These are phyloP conservation scores for Ustilago bromivora DNA, from an alignment of 1,284 basidiomycete genomes.

Conservation along the genomic window DNA sequence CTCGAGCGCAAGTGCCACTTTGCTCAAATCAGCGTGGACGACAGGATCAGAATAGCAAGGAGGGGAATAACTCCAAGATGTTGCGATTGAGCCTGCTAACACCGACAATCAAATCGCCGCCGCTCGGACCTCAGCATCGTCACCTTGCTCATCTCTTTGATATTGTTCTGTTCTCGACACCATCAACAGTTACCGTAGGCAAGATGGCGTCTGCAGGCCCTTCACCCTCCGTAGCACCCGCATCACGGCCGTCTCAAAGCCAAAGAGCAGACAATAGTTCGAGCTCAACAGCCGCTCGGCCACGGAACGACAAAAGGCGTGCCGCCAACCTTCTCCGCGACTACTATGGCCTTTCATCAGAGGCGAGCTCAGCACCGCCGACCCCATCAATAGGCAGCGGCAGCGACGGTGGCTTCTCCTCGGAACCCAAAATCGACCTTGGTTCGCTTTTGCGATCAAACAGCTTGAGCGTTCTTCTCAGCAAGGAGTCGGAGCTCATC, in stretches of 20 bases:
- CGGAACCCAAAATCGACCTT: conserved; percentile 28
- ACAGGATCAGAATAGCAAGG: neutral
- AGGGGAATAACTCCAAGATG: neutral
- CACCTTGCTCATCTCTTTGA: neutral
- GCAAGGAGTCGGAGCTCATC: conserved; percentile 52
- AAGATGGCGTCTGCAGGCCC: conserved; percentile 15
- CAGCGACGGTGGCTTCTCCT: neutral
- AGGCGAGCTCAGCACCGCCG: conserved; percentile 13
- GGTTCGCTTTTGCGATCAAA: conserved; percentile 36
- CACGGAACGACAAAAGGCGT: conserved; percentile 36
- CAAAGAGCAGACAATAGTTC: neutral
- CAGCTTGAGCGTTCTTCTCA: conserved; percentile 52
- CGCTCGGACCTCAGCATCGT: neutral
- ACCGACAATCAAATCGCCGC: neutral
- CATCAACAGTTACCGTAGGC: neutral
- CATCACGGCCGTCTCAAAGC: conserved; percentile 16
- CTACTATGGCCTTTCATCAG: conserved; percentile 61
- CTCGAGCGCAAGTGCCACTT: neutral
- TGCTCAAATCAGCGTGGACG: neutral
- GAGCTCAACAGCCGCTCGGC: conserved; percentile 13
- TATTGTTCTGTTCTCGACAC: neutral
- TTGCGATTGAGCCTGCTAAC: neutral
- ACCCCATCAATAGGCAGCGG: conserved; percentile 11
- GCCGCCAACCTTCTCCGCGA: conserved; percentile 56
- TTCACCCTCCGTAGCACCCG: neutral